Base-by-base conservation (phyloP, 2,329 filamentous ascomycete species). In the Bipolaris victoriae region DNA sequence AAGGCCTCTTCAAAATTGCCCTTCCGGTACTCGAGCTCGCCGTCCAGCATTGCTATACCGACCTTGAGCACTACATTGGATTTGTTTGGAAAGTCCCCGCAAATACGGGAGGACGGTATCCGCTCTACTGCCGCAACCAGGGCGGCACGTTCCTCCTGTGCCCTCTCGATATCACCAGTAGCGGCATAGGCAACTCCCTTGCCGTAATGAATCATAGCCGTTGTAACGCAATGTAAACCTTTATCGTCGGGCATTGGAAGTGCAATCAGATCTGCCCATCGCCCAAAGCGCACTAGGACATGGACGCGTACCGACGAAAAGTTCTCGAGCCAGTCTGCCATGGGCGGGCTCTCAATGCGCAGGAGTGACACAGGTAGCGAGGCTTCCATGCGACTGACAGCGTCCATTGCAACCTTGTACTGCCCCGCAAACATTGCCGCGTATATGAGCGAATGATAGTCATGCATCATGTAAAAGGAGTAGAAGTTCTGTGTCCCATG, bases 361-460 rank as follows among this genome's bases (percentile, higher is more conserved):
- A 93, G 79, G 3, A 92, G 74, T 0, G 83, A 82, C 51, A 88
- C 85, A 0, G 89, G 84, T 3, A 92, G 76, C 0, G 85, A 85
- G 0, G 75, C 76, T 67, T 92, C 88, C 46, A 92, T 81, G 43
- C 80, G 77, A 0, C 69, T 64, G 0, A 84, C 83, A 0, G 88
- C 87, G 0, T 88, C 82, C 1, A 92, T 71, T 0, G 89, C 88
- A 10, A 88, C 78, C 22, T 77, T 71, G 1, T 81, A 88, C 69
- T 89, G 84, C 0, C 87, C 90, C 0, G 88, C 84, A 63, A 93
- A 89, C 89, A 93, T 91, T 55, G 90, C 89, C 0, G 88, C 87
- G 69, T 93, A 93, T 48, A 92, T 83, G 2, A 86, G 83, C 62
- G 90, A 92, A 69, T 93, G 90, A 65, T 88, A 88, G 68, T 93